Percentiles rank a stretch among this genome's conserved stretches.
Conservation (phyloP, 2,329 filamentous ascomycete species). For the Blastomyces emzantsi region DNA sequence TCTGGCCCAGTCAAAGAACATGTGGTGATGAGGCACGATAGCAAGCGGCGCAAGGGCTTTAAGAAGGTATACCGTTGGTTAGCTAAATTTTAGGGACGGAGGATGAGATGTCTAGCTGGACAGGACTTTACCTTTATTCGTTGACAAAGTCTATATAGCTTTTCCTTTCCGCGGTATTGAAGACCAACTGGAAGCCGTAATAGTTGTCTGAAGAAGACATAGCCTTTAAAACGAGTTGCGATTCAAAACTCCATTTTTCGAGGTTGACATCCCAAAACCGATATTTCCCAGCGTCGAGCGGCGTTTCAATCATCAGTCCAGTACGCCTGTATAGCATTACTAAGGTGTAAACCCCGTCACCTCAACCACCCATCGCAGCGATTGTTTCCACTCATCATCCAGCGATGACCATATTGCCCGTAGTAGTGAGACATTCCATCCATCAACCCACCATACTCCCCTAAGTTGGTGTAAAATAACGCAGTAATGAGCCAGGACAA, state of each 20-base stretch:
- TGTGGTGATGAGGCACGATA: not conserved
- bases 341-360: slow-evolving; percentile 22
- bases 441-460: slow-evolving; percentile 60
- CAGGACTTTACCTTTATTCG: not conserved
- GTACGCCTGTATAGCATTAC: not conserved
- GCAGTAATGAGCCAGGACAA: slow-evolving; percentile 38
- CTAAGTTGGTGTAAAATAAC: slow-evolving; percentile 51
- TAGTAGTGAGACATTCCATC: slow-evolving; percentile 57
- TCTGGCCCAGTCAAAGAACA: not conserved
- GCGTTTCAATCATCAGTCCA: not conserved
- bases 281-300: not conserved
- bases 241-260: not conserved
- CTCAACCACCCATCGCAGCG: slow-evolving; percentile 28
- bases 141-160: not conserved
- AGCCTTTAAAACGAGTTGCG: not conserved
- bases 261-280: not conserved
- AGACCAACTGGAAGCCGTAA: not conserved
- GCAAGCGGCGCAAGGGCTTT: not conserved
- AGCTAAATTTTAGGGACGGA: not conserved
- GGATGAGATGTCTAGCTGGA: not conserved
- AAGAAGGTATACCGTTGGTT: not conserved
- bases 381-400: slow-evolving; percentile 22
- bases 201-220: not conserved
- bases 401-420: slow-evolving; percentile 43
- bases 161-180: not conserved